These are phyloP conservation scores for Ottelia alismoides DNA, from an alignment of 106 monocot species.

Conservation along the genomic window DNA sequence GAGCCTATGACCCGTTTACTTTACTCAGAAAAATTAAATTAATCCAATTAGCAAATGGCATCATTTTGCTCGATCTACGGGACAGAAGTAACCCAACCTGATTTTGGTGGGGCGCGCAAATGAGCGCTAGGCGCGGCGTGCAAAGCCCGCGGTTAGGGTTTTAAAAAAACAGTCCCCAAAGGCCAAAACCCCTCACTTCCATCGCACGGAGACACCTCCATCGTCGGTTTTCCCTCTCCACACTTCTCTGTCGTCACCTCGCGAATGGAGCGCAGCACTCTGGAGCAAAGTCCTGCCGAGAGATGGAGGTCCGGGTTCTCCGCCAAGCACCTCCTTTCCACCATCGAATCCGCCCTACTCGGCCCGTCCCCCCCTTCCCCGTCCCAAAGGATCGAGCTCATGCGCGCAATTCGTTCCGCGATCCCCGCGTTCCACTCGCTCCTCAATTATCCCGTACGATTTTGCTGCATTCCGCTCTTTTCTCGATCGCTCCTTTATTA, in stretches of 20 bases:
- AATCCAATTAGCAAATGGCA: too few species aligned
- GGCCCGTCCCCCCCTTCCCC: constrained; percentile 57
- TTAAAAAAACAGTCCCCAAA: neutral
- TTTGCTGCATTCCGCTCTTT: too few species aligned
- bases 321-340: constrained; percentile 43
- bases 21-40: too few species aligned
- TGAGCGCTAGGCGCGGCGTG: too few species aligned
- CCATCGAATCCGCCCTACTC: constrained; percentile 54
- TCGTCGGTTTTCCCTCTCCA: too few species aligned
- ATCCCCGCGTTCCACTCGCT: constrained; percentile 30
- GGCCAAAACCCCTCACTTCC: too few species aligned
- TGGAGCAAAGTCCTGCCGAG: neutral
- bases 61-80: too few species aligned
- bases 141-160: constrained; percentile 5
- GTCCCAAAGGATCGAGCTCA: constrained; percentile 61
- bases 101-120: too few species aligned
- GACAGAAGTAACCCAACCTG: too few species aligned
- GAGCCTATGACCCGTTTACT: too few species aligned
- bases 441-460: constrained; percentile 45
- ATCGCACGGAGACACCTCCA: neutral
- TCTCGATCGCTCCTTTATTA: too few species aligned
- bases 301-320: constrained; percentile 28
- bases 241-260: too few species aligned
- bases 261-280: constrained; percentile 5
- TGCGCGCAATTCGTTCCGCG: constrained; percentile 61